Percentiles rank a stretch among this genome's conserved stretches.
These are phyloP conservation scores for Cladobotryum mycophilum DNA, from an alignment of 2,329 filamentous ascomycete genomes.

Conservation along the genomic window DNA sequence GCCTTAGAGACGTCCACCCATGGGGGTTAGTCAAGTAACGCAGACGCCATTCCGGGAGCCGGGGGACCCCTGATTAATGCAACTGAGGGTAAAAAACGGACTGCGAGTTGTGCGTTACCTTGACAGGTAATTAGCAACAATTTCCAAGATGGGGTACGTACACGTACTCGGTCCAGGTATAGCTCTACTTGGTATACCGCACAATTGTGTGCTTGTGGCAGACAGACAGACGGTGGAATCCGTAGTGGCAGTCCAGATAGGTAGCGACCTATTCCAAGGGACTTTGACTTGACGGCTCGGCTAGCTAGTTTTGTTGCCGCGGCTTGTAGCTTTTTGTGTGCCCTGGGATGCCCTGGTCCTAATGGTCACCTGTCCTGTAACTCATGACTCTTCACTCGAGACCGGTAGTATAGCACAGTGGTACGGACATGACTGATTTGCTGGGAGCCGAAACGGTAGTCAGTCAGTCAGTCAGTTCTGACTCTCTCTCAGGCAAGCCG, in stretches of 20 bases:
- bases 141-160: too few relatives aligned
- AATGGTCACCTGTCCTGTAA: background rate
- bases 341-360: background rate
- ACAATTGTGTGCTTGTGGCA: background rate
- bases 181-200: too few relatives aligned
- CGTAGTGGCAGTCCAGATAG: background rate
- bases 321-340: background rate
- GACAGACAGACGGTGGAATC: background rate
- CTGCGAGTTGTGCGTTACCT: background rate
- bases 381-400: background rate
- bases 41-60: conserved; percentile 5
- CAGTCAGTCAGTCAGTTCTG: too few relatives aligned
- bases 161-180: too few relatives aligned
- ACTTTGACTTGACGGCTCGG: background rate
- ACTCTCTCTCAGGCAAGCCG: too few relatives aligned
- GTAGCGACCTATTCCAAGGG: background rate
- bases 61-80: conserved; percentile 5
- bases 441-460: too few relatives aligned
- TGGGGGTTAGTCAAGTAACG: background rate
- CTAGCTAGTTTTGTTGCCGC: conserved; percentile 1
- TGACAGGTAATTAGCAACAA: too few relatives aligned
- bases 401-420: too few relatives aligned
- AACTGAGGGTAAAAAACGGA: background rate
- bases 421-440: too few relatives aligned
- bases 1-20: background rate